Base-by-base conservation (phyloP, 768 basidiomycete genomes). In the Jaapia argillacea region DNA sequence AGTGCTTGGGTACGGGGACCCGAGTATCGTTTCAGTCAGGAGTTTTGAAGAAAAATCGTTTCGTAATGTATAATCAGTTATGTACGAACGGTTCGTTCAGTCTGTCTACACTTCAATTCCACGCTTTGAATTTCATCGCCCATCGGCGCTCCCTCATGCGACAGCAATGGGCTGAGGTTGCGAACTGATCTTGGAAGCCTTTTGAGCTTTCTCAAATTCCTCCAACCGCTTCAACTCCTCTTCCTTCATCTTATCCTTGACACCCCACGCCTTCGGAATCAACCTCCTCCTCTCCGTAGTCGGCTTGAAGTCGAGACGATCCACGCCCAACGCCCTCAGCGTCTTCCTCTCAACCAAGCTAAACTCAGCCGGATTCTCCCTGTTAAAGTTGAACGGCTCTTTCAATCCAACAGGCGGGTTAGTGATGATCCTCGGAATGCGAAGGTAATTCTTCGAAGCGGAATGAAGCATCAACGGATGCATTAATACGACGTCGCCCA, bases 391-490 rank as follows among this genome's bases (percentile, higher is more conserved):
- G 58, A 81, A 80, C 20, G 78, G 77, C 45, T 70, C 61, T 40
- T 65, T 67, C 41, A 79, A 59, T 27, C 69, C 60, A 5, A 79
- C 76, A 4, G 78, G 77, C 43, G 79, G 79, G 49, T 81, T 82
- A 35, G 78, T 79, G 54, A 81, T 81, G 43, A 82, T 63, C 47
- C 78, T 65, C 21, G 72, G 75, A 16, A 67, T 58, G 21, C 79
- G 71, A 31, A 71, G 59, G 50, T 72, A 62, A 53, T 81, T 81
- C 56, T 71, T 75, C 24, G 75, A 74, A 7, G 78, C 78, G 10
- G 77, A 73, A 51, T 80, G 80, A 48, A 79, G 55, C 75, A 81
- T 81, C 40, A 81, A 57, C 12, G 78, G 75, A 56, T 80, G 77
- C 61, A 79, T 61, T 27, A 80, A 63, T 16, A 79, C 70, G 12